A percentile compares a stretch with the other conserved stretches of the same genome.
Evolutionary conservation across 768 basidiomycete species (phyloP).

Genomic region (Naganishia onofrii): DNA sequence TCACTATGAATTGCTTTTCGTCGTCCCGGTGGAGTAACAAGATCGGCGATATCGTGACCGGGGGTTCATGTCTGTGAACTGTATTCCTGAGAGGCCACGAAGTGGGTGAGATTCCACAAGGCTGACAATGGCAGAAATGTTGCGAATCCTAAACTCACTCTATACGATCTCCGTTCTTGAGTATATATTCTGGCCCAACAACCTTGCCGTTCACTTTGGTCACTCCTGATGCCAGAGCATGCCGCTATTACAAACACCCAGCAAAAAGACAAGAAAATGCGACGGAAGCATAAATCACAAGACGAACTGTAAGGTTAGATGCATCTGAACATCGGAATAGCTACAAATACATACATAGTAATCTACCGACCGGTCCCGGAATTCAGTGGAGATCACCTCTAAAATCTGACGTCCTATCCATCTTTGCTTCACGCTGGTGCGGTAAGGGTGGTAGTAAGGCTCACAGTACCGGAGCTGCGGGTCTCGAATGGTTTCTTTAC

Average conservation of each 20-base stretch:
- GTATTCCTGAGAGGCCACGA: conserved; percentile 63
- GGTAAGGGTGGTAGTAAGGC: conserved; percentile 88
- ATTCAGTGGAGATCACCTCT: conserved; percentile 90
- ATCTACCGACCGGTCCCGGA: conserved; percentile 87
- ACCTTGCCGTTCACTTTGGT: conserved; percentile 88
- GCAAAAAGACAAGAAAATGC: neutral
- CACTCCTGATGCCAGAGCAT: conserved; percentile 85
- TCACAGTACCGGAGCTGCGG: conserved; percentile 71
- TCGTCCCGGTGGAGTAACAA: conserved; percentile 73
- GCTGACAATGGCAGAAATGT: neutral
- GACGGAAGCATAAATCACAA: neutral
- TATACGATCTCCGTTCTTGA: conserved; percentile 82
- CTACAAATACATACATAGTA: conserved; percentile 74
- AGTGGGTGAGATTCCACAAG: conserved; percentile 22
- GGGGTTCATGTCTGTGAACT: conserved; percentile 95
- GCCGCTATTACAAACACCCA: conserved; percentile 54
- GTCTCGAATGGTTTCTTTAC: conserved; percentile 30
- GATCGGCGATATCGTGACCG: conserved; percentile 79
- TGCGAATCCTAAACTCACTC: conserved; percentile 60
- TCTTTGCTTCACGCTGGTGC: conserved; percentile 74
- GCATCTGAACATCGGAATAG: neutral
- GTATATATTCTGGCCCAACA: conserved; percentile 73
- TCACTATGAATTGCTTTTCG: conserved; percentile 78
- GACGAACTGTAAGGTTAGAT: neutral
- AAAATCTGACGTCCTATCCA: conserved; percentile 85